These are phyloP conservation scores for Nitzschia sp. DNA, from an alignment of 108 stramenopile genomes.

Conservation along the genomic window DNA sequence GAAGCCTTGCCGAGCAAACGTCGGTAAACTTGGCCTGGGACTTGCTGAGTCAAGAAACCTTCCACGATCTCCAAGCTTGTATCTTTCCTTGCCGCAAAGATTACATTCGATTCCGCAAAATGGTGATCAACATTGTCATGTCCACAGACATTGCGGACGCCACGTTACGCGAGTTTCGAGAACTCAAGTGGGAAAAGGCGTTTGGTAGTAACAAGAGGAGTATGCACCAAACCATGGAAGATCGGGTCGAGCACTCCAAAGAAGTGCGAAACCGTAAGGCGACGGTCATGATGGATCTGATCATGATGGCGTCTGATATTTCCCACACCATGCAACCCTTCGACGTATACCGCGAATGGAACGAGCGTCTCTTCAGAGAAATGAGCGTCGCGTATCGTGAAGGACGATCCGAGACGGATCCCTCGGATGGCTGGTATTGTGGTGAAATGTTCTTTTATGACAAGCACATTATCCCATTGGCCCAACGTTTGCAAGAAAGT, in stretches of 20 bases:
- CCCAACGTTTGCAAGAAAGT: slow-evolving; percentile 37
- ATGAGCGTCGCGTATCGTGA: slow-evolving; percentile 39
- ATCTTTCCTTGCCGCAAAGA: slow-evolving; percentile 28
- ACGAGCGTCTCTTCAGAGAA: slow-evolving; percentile 51
- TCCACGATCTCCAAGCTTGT: slow-evolving; percentile 16
- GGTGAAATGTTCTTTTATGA: slow-evolving; percentile 45
- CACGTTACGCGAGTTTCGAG: slow-evolving; percentile 16
- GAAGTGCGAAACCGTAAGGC: not conserved
- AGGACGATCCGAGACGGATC: slow-evolving; percentile 44
- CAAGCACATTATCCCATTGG: slow-evolving; percentile 47
- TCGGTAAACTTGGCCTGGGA: slow-evolving; percentile 35
- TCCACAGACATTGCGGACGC: slow-evolving; percentile 45
- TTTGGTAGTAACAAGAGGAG: not conserved
- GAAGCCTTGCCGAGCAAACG: slow-evolving; percentile 37
- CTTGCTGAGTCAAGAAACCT: slow-evolving; percentile 32
- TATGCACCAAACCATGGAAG: not conserved
- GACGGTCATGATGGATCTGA: slow-evolving; percentile 16
- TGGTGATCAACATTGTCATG: slow-evolving; percentile 37
- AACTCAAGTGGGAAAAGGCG: slow-evolving; percentile 33
- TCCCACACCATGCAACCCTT: slow-evolving; percentile 19
- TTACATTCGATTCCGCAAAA: slow-evolving; percentile 27
- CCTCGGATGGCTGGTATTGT: slow-evolving; percentile 48
- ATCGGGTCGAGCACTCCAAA: not conserved
- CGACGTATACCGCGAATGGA: slow-evolving; percentile 39
- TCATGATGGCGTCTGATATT: slow-evolving; percentile 14